Evolutionary conservation across 306 rosid species (phyloP).

Genomic region (Cicer bijugum): DNA sequence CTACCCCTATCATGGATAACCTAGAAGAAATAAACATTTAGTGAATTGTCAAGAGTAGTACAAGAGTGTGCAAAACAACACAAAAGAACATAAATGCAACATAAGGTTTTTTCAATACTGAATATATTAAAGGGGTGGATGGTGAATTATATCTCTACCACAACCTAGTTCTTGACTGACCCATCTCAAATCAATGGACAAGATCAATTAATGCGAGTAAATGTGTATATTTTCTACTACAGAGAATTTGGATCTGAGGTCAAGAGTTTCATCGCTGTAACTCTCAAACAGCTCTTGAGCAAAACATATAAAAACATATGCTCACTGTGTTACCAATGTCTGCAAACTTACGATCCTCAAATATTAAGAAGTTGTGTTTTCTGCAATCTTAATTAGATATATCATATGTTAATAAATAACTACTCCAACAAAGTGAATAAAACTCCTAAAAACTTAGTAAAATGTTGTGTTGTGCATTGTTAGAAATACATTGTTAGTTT

Average conservation of each 20-base stretch:
- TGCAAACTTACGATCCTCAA: slow-evolving; percentile 94
- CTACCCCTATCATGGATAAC: slow-evolving; percentile 78
- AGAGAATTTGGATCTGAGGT: no score
- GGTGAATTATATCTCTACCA: slow-evolving; percentile 22
- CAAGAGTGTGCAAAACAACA: slow-evolving; percentile 28
- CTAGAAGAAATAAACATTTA: slow-evolving; percentile 52
- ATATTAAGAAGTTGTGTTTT: slow-evolving; percentile 82
- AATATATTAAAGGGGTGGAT: not conserved
- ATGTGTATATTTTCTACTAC: no score
- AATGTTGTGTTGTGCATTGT: not conserved
- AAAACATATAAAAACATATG: slow-evolving; percentile 13
- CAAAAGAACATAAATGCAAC: not conserved
- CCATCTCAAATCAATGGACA: no score
- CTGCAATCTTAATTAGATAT: slow-evolving; percentile 68
- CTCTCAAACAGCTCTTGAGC: no score
- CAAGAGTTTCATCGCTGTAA: no score
- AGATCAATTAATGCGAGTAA: no score
- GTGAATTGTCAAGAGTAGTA: slow-evolving; percentile 14
- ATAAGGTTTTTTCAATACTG: not conserved
- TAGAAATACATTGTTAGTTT: no score
- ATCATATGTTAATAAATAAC: slow-evolving; percentile 32
- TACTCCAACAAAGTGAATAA: slow-evolving; percentile 19
- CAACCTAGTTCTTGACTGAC: not conserved
- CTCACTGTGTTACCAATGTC: slow-evolving; percentile 92
- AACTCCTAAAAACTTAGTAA: slow-evolving; percentile 9